Evolutionary conservation across 352 stramenopile genomes (phyloP).

Genomic region (Pythium rishiriense): DNA sequence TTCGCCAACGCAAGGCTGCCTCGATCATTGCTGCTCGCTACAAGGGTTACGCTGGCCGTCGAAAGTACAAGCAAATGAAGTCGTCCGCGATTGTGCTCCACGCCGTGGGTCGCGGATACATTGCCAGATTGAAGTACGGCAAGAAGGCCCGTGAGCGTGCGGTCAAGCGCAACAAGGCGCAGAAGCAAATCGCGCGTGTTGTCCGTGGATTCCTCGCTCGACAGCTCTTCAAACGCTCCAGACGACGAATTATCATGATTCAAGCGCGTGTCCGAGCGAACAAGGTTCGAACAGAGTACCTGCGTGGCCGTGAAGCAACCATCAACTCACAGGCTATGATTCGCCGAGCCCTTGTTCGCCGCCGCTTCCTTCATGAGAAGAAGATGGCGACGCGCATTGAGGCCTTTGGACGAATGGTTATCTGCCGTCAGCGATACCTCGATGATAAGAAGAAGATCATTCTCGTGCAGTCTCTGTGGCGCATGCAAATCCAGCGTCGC

Average conservation of each 20-base stretch:
- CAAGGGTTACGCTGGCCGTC: conserved; percentile 63
- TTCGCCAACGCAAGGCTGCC: conserved; percentile 59
- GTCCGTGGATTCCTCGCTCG: conserved; percentile 71
- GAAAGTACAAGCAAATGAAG: conserved; percentile 73
- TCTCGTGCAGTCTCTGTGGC: conserved; percentile 75
- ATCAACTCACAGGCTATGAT: conserved; percentile 91
- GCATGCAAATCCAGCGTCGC: conserved; percentile 69
- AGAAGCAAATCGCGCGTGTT: conserved; percentile 76
- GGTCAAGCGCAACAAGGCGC: conserved; percentile 71
- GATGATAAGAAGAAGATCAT: conserved; percentile 70
- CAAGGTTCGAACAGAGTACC: conserved; percentile 83
- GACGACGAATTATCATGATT: conserved; percentile 81
- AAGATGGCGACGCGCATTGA: conserved; percentile 88
- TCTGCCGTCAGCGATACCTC: conserved; percentile 65
- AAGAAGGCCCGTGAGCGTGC: conserved; percentile 83
- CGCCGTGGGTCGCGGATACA: conserved; percentile 72
- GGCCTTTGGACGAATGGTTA: conserved; percentile 82
- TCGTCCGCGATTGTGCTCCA: conserved; percentile 75
- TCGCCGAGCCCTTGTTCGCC: conserved; percentile 69
- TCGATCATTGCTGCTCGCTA: conserved; percentile 75
- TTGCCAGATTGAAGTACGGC: conserved; percentile 83
- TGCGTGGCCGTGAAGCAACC: conserved; percentile 83
- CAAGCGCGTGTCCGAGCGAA: conserved; percentile 85
- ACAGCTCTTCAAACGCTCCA: conserved; percentile 49
- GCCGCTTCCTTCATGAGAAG: conserved; percentile 79